phyloP scores from a whole-genome alignment of 352 stramenopile species.

The Globisporangium canariense region DNA sequence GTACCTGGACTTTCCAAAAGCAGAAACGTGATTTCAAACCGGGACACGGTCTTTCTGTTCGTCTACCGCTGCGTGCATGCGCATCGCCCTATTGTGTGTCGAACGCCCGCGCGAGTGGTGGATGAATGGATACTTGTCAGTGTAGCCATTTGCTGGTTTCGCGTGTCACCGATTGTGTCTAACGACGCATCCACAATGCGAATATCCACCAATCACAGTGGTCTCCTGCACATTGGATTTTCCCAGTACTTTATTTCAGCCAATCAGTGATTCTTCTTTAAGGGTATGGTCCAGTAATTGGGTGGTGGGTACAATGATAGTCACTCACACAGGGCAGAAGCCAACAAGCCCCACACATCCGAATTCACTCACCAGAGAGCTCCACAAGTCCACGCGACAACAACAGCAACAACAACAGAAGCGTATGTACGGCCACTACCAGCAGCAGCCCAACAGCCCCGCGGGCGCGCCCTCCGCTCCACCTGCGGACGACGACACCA shows the following conservation, averaged over 20 bases:
- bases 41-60: neutral
- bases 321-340: neutral
- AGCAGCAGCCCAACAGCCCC: conserved; percentile 13
- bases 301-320: neutral
- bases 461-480: conserved; percentile 28
- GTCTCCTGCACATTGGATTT: neutral
- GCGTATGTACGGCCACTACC: conserved; percentile 11
- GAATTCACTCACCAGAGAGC: neutral
- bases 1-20: neutral
- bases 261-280: neutral
- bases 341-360: neutral
- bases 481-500: conserved; percentile 24
- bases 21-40: too few relatives aligned
- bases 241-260: neutral
- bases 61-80: neutral
- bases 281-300: neutral
- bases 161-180: neutral
- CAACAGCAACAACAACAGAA: too few relatives aligned
- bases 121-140: neutral
- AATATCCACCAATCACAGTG: neutral
- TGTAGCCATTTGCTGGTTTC: neutral
- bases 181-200: neutral
- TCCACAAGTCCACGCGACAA: neutral
- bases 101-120: neutral
- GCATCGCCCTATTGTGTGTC: neutral